These are phyloP conservation scores for Endothia cerciana DNA, from an alignment of 2,329 filamentous ascomycete species.

Conservation along the genomic window DNA sequence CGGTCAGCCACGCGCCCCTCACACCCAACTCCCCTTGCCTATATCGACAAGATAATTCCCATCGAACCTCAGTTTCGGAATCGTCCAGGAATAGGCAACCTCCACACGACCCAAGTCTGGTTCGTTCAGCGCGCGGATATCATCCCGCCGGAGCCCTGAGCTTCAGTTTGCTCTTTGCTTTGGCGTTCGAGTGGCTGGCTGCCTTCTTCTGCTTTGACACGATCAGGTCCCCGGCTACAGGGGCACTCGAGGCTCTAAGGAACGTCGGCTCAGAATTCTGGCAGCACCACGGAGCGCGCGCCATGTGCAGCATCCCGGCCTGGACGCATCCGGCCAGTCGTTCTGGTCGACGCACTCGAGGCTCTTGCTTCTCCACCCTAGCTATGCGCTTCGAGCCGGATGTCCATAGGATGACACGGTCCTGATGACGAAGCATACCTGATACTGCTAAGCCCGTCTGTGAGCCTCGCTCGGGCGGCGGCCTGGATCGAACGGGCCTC, in stretches of 20 bases:
- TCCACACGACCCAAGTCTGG: background rate
- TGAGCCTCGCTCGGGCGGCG: background rate
- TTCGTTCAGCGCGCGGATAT: background rate
- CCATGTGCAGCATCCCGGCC: slow-evolving; percentile 20
- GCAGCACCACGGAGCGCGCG: slow-evolving; percentile 19
- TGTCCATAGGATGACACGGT: background rate
- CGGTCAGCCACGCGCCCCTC: background rate
- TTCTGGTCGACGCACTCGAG: background rate
- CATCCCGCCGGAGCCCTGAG: background rate
- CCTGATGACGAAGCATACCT: background rate
- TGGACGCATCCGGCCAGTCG: slow-evolving; percentile 9
- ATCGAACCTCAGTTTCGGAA: background rate
- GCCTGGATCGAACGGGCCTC: background rate
- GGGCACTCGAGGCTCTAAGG: slow-evolving; percentile 1
- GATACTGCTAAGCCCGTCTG: background rate
- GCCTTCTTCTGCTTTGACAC: background rate
- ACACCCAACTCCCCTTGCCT: background rate
- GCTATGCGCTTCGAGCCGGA: background rate
- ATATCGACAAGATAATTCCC: background rate
- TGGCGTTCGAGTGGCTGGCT: slow-evolving; percentile 13
- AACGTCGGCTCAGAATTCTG: slow-evolving; percentile 9
- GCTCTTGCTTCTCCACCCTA: background rate
- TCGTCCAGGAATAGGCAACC: background rate
- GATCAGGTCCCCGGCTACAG: background rate
- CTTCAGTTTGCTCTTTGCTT: background rate